Percentiles rank a stretch among this genome's conserved stretches.
phyloP scores from a whole-genome alignment of 2,329 filamentous ascomycete genomes.

The Fusarium sublunatum region DNA sequence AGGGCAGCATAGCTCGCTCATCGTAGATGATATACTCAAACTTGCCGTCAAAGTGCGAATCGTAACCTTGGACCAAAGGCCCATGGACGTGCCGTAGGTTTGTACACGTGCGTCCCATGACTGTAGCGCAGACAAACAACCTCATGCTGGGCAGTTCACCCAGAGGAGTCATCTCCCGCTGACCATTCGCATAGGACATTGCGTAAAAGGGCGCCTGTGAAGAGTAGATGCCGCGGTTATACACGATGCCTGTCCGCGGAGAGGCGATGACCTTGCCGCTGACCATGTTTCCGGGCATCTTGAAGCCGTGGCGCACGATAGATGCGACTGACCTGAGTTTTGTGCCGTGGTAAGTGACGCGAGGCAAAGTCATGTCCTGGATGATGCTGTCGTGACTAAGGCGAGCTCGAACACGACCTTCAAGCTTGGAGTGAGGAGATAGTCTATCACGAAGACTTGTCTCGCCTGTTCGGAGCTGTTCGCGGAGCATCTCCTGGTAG shows the following conservation, averaged over 20 bases:
- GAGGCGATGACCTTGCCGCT: conserved; percentile 21
- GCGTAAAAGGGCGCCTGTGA: conserved; percentile 55
- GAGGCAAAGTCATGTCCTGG: conserved; percentile 51
- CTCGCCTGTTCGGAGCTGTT: conserved; percentile 29
- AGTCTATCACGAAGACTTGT: conserved; percentile 19
- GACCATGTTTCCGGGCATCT: conserved; percentile 50
- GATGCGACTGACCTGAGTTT: conserved; percentile 51
- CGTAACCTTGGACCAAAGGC: conserved; percentile 45
- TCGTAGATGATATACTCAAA: conserved; percentile 59
- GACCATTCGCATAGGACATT: conserved; percentile 50
- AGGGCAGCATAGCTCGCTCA: conserved; percentile 56
- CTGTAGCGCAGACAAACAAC: conserved; percentile 57
- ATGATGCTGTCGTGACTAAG: conserved; percentile 47
- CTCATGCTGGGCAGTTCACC: conserved; percentile 53
- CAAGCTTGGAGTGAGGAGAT: conserved; percentile 29
- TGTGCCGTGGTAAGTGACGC: conserved; percentile 57
- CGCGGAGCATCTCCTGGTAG: conserved; percentile 44
- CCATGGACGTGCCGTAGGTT: conserved; percentile 26
- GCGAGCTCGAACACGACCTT: conserved; percentile 1
- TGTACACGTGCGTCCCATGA: conserved; percentile 55
- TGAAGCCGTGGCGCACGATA: conserved; percentile 58
- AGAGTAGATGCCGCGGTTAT: conserved; percentile 58
- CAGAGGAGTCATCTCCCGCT: conserved; percentile 45
- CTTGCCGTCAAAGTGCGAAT: conserved; percentile 54
- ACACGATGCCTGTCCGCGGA: conserved; percentile 51